Base-by-base conservation (phyloP, 495 filamentous ascomycete species). In the Symbiotaphrina buchneri region DNA sequence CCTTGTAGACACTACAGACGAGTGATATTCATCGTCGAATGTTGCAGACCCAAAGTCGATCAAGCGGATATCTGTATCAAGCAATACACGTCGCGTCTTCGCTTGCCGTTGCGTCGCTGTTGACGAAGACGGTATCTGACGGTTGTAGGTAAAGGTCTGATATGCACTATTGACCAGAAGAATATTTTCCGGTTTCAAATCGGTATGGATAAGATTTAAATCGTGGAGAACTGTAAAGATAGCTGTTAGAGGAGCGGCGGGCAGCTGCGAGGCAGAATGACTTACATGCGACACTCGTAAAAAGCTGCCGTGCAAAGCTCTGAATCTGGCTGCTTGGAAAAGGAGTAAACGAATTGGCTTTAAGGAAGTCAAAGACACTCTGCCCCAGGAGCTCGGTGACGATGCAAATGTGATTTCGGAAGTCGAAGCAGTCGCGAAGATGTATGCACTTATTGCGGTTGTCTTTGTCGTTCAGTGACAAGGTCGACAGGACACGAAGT, bases 291-390 rank as follows among this genome's bases (percentile, higher is more conserved):
- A 97, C 90, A 44, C 87, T 95, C n/a, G 84, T 94, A 31, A 97
- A 74, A 11, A 97, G 55, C 45, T 97, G 87, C 25, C 85, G 68
- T 8, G 87, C 87, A 60, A 97, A 95, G 43, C 65, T 80, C 49
- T 95, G 87, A 36, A 97, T 97, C 47, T 97, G 84, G 43, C 82
- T 93, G 60, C 87, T 94, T n/a, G 87, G 87, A 48, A 97, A 97
- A 2, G 87, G 87, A 16, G 90, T 80, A 48, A 95, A 97, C 28
- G 61, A 59, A 48, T 95, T 95, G 41, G 71, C 70, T 56, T 97
- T 97, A 27, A 97, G 59, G 44, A 97, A 97, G 56, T 97, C 87
- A 49, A 97, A 97, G 13, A 97, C 87, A 45, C 85, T 94, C 42
- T 92, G 84, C 15, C 87, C 87, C 15, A 94, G 62, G 13, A 97